A percentile compares a stretch with the other conserved stretches of the same genome.
Evolutionary conservation across 805 yeast species (phyloP).

Genomic region (Metschnikowia chrysomelidarum): DNA sequence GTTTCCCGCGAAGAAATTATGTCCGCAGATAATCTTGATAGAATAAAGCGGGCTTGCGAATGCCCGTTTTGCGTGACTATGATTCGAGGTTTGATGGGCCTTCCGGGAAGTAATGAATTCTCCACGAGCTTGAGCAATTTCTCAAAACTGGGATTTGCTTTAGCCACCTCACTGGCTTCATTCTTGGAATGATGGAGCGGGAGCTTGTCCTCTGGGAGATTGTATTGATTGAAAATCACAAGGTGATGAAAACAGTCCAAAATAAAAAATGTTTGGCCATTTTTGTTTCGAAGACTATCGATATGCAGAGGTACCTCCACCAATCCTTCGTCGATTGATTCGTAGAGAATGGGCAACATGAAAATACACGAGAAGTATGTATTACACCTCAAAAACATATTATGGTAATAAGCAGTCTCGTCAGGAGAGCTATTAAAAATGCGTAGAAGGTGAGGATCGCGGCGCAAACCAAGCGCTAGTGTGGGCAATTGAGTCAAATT

Average conservation of each 20-base stretch:
- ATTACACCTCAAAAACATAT: slow-evolving; percentile 25
- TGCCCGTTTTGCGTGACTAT: slow-evolving; percentile 36
- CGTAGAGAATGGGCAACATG: slow-evolving; percentile 32
- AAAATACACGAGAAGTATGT: slow-evolving; percentile 20
- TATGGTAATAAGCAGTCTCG: slow-evolving; percentile 43
- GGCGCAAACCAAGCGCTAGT: slow-evolving; percentile 33
- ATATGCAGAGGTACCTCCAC: slow-evolving; percentile 17
- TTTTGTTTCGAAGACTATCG: slow-evolving; percentile 4
- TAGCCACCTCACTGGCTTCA: slow-evolving; percentile 10
- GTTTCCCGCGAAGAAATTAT: slow-evolving; percentile 5
- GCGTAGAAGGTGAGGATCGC: slow-evolving; percentile 34
- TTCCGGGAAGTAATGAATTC: slow-evolving; percentile 1
- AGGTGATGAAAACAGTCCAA: slow-evolving; percentile 30
- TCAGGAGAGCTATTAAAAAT: slow-evolving; percentile 45
- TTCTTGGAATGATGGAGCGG: slow-evolving; percentile 18
- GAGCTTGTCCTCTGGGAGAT: slow-evolving; percentile 8
- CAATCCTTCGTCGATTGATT: slow-evolving; percentile 1
- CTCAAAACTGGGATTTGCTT: neutral
- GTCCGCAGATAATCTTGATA: slow-evolving; percentile 30
- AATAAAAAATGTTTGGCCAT: slow-evolving; percentile 20
- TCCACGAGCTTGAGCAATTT: slow-evolving; percentile 8
- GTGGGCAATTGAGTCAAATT: slow-evolving; percentile 29
- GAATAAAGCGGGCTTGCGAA: slow-evolving; percentile 37
- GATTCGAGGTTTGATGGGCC: slow-evolving; percentile 22
- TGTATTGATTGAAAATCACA: slow-evolving; percentile 23